phyloP scores from a whole-genome alignment of 192 early-diverging fungal genomes.

The Podila epigama region DNA sequence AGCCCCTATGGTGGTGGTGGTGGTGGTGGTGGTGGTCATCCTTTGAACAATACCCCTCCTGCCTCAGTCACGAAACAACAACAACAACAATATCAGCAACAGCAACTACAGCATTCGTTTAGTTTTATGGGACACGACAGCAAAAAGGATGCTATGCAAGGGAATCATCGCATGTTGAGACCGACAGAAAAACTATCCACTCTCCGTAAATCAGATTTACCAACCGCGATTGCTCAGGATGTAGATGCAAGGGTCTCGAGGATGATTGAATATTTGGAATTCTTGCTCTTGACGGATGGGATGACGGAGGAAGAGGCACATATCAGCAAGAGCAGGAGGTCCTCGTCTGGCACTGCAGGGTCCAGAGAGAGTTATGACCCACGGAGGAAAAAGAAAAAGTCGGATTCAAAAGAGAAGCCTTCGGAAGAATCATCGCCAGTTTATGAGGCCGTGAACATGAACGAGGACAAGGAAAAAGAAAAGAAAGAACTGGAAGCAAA shows the following conservation, averaged over 20 bases:
- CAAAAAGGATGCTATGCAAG: constrained; percentile 1
- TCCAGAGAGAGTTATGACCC: no score
- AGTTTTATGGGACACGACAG: neutral
- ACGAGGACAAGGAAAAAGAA: neutral
- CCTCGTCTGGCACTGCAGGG: no score
- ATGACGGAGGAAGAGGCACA: no score
- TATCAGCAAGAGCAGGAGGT: no score
- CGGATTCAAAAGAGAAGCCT: no score
- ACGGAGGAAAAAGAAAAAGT: no score
- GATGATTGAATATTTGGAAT: constrained; percentile 34
- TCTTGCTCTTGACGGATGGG: neutral
- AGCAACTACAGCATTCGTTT: neutral
- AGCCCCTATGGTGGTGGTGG: no score
- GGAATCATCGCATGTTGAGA: neutral
- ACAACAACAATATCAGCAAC: constrained; percentile 2
- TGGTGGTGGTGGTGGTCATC: no score
- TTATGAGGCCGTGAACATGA: no score
- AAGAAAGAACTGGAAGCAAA: neutral
- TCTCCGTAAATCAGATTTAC: constrained; percentile 22
- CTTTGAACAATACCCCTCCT: neutral
- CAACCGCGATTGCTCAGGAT: constrained; percentile 18
- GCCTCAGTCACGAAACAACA: neutral
- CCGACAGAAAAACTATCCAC: constrained; percentile 9
- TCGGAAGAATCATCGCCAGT: no score
- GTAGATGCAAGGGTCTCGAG: constrained; percentile 15